These are phyloP conservation scores for Zarea fungicola DNA, from an alignment of 2,329 filamentous ascomycete genomes.

Conservation along the genomic window DNA sequence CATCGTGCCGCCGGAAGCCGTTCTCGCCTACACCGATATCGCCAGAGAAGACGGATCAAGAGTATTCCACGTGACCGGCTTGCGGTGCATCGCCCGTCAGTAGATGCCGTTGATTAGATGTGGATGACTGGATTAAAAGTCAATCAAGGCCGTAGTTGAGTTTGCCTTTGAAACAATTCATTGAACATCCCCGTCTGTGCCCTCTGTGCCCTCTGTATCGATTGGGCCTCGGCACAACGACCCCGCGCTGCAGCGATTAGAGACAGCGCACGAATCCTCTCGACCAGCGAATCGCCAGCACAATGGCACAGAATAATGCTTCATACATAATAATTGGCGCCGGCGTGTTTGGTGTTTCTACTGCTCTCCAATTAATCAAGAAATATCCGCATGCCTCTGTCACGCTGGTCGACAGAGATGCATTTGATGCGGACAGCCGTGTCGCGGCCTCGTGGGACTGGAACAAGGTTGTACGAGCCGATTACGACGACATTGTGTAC, in stretches of 20 bases:
- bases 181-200: too few relatives aligned
- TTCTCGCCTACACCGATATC: conserved; percentile 6
- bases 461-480: conserved; percentile 67
- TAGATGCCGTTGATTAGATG: background rate
- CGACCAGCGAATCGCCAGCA: background rate
- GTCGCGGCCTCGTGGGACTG: conserved; percentile 65
- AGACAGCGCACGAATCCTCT: background rate
- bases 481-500: conserved; percentile 62
- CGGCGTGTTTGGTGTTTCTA: conserved; percentile 61
- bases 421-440: conserved; percentile 40
- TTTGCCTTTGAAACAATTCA: background rate
- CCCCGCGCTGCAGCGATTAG: background rate
- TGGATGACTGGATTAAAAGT: background rate
- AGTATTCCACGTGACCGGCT: conserved; percentile 11
- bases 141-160: background rate
- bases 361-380: conserved; percentile 56
- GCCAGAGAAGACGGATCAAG: background rate
- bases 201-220: too few relatives aligned
- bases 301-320: conserved; percentile 2
- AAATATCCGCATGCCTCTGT: conserved; percentile 45
- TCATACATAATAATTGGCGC: conserved; percentile 58
- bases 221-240: background rate
- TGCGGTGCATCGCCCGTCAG: conserved; percentile 1
- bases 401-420: conserved; percentile 53
- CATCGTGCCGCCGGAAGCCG: conserved; percentile 1